A percentile compares a stretch with the other conserved stretches of the same genome.
Evolutionary conservation across 805 yeast species (phyloP).

Genomic region (Nakazawaea peltata): DNA sequence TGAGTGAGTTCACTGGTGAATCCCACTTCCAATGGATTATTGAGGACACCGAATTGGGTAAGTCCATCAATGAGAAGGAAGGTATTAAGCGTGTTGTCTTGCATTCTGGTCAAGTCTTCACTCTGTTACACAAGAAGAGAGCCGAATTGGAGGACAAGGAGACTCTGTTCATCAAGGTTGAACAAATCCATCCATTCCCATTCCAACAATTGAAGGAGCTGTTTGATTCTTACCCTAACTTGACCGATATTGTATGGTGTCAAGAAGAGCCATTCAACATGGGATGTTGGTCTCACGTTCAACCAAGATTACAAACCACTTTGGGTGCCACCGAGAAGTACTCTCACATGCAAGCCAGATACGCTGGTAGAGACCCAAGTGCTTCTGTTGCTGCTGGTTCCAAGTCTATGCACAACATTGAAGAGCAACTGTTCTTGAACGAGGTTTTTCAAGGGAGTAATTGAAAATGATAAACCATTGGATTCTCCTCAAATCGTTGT

Average conservation of each 20-base stretch:
- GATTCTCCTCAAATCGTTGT: too few species aligned
- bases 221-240: slow-evolving; percentile 68
- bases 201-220: slow-evolving; percentile 86
- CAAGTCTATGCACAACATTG: slow-evolving; percentile 78
- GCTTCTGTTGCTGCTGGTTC: slow-evolving; percentile 98
- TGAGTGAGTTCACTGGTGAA: slow-evolving; percentile 83
- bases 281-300: slow-evolving; percentile 77
- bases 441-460: slow-evolving; percentile 49
- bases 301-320: slow-evolving; percentile 77
- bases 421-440: slow-evolving; percentile 79
- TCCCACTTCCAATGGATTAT: slow-evolving; percentile 93
- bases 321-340: slow-evolving; percentile 65
- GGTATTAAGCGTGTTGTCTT: slow-evolving; percentile 84
- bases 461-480: slow-evolving; percentile 1
- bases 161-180: slow-evolving; percentile 84
- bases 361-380: slow-evolving; percentile 96
- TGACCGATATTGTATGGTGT: slow-evolving; percentile 89
- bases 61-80: slow-evolving; percentile 64
- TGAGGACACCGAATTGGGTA: slow-evolving; percentile 85
- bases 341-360: slow-evolving; percentile 55
- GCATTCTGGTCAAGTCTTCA: slow-evolving; percentile 89
- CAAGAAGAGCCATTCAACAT: slow-evolving; percentile 99
- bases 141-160: slow-evolving; percentile 64
- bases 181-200: slow-evolving; percentile 99
- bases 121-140: slow-evolving; percentile 88